Conservation (phyloP, 495 filamentous ascomycete species). For the Staphylotrichum tortipilum region DNA sequence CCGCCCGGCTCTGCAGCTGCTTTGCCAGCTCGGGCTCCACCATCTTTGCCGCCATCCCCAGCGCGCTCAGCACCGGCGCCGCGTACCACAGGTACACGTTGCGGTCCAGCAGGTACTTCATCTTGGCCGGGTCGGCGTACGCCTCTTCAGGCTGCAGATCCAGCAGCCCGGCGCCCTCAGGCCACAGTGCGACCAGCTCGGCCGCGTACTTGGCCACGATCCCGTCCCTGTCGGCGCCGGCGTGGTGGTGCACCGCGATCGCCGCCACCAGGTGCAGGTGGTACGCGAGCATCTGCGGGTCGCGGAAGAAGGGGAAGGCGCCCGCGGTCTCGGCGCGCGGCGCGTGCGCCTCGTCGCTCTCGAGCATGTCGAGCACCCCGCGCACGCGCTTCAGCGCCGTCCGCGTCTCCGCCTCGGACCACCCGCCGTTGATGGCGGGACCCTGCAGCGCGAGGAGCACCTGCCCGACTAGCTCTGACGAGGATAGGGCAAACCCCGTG, state of each 20-base stretch:
- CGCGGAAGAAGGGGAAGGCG: slow-evolving; percentile 21
- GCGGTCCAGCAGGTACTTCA: slow-evolving; percentile 22
- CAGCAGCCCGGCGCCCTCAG: slow-evolving; percentile 21
- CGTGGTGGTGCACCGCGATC: slow-evolving; percentile 17
- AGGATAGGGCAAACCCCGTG: slow-evolving; percentile 45
- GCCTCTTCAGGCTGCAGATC: slow-evolving; percentile 24
- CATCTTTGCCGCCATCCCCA: slow-evolving; percentile 30
- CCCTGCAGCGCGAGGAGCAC: slow-evolving; percentile 46
- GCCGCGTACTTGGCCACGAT: slow-evolving; percentile 27
- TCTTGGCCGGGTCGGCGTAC: slow-evolving; percentile 6
- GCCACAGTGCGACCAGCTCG: slow-evolving; percentile 32
- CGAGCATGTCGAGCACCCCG: slow-evolving; percentile 43
- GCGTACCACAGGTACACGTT: slow-evolving; percentile 20
- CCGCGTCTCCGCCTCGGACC: slow-evolving; percentile 26
- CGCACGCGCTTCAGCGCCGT: slow-evolving; percentile 38
- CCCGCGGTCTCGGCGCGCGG: background rate
- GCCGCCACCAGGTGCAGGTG: slow-evolving; percentile 34
- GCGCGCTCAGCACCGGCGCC: slow-evolving; percentile 31
- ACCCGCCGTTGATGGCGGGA: slow-evolving; percentile 37
- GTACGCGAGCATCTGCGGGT: slow-evolving; percentile 32
- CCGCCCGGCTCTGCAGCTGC: slow-evolving; percentile 22
- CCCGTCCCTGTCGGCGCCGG: slow-evolving; percentile 18
- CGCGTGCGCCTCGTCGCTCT: slow-evolving; percentile 36
- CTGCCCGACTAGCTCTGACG: slow-evolving; percentile 31
- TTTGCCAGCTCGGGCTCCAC: slow-evolving; percentile 28